These are phyloP conservation scores for Irpex lacteus DNA, from an alignment of 1,284 basidiomycete species.

Conservation along the genomic window DNA sequence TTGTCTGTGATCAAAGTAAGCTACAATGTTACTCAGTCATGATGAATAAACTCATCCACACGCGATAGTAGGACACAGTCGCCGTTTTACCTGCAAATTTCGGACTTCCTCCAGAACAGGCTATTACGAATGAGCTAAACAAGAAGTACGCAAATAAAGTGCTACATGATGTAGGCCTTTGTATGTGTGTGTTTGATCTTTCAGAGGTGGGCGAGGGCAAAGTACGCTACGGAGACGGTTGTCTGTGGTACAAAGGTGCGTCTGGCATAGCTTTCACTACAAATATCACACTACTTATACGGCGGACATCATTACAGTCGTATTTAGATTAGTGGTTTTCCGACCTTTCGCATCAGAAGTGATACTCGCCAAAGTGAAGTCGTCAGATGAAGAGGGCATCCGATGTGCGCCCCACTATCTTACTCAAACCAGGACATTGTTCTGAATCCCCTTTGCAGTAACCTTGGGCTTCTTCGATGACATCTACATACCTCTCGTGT, in stretches of 20 bases:
- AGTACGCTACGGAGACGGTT: slow-evolving; percentile 92
- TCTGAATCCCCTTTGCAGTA: slow-evolving; percentile 46
- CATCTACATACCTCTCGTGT: slow-evolving; percentile 76
- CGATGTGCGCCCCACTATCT: slow-evolving; percentile 52
- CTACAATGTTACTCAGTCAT: too few relatives aligned
- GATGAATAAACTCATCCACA: background rate
- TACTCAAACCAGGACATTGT: slow-evolving; percentile 4
- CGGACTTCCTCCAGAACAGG: slow-evolving; percentile 65
- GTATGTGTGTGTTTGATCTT: slow-evolving; percentile 87
- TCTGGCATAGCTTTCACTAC: slow-evolving; percentile 3
- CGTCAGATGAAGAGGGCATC: slow-evolving; percentile 81
- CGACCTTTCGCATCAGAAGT: slow-evolving; percentile 91
- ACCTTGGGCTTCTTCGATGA: slow-evolving; percentile 94
- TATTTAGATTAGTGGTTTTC: slow-evolving; percentile 89
- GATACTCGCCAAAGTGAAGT: slow-evolving; percentile 84
- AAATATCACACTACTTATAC: background rate
- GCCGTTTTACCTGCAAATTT: slow-evolving; percentile 78
- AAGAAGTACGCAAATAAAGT: slow-evolving; percentile 94
- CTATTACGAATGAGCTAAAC: slow-evolving; percentile 79
- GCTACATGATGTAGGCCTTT: slow-evolving; percentile 89
- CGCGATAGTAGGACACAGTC: slow-evolving; percentile 62
- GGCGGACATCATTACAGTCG: slow-evolving; percentile 46
- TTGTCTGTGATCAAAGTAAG: slow-evolving; percentile 57
- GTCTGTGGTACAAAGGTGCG: slow-evolving; percentile 90
- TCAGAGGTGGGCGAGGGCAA: slow-evolving; percentile 87